Evolutionary conservation across 805 yeast species (phyloP).

Genomic region (Metschnikowia kunwiensis): DNA sequence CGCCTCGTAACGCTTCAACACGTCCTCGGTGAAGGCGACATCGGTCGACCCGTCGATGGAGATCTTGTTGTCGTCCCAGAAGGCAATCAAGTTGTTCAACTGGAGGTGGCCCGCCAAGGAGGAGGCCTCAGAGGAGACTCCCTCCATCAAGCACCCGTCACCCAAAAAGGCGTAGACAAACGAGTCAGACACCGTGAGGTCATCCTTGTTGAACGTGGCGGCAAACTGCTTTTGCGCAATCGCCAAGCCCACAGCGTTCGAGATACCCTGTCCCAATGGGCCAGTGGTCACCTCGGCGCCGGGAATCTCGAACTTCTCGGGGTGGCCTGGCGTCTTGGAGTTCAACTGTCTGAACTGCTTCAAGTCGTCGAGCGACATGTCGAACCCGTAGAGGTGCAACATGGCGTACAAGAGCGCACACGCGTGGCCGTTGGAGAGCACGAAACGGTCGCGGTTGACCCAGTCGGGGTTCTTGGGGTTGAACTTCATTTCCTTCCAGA

Average conservation of each 20-base stretch:
- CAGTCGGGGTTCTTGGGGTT: conserved; percentile 90
- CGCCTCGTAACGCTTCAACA: conserved; percentile 74
- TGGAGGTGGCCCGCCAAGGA: conserved; percentile 96
- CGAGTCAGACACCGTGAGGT: conserved; percentile 65
- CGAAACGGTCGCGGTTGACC: conserved; percentile 95
- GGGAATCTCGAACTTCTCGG: conserved; percentile 77
- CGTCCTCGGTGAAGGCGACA: conserved; percentile 92
- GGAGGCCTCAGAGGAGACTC: conserved; percentile 90
- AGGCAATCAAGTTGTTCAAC: conserved; percentile 87
- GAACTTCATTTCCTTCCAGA: conserved; percentile 77
- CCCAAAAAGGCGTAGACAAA: conserved; percentile 82
- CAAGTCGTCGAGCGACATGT: conserved; percentile 76
- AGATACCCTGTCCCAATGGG: conserved; percentile 97
- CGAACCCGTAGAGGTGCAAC: conserved; percentile 84
- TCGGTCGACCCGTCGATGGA: conserved; percentile 93
- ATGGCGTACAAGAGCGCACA: conserved; percentile 84
- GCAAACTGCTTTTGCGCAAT: conserved; percentile 90
- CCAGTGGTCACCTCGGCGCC: conserved; percentile 98
- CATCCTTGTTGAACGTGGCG: conserved; percentile 91
- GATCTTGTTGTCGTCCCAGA: conserved; percentile 96
- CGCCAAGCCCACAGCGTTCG: conserved; percentile 95
- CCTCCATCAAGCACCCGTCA: conserved; percentile 98
- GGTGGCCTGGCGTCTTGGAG: conserved; percentile 97
- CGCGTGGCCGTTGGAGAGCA: conserved; percentile 94
- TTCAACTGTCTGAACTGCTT: conserved; percentile 84